Base-by-base conservation (phyloP, 345 rosid genomes). In the Boechera stricta region DNA sequence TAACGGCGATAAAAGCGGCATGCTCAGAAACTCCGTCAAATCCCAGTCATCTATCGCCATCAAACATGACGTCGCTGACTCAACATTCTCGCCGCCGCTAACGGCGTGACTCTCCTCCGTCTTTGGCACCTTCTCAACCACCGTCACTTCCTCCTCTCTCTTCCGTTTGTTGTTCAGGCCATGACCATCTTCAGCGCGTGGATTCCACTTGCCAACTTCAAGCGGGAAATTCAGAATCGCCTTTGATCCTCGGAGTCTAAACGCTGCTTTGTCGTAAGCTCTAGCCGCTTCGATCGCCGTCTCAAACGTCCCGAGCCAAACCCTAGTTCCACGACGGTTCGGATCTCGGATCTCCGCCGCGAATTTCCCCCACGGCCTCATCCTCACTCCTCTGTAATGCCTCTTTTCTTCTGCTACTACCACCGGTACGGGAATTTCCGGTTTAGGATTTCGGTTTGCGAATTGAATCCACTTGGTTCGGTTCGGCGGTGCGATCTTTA, bases 261-360 rank as follows among this genome's bases (percentile, higher is more conserved):
- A 94, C 48, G 96, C 94, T 0, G 97, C 96, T 65, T 80, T 63
- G 75, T 94, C 97, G 78, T 94, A 94, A 55, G 98, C 97, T 74
- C 80, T 86, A 5, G 96, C 98, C 16, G 98, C 97, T 77, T 89
- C 89, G 13, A 89, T 69, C 10, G 89, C 89, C 1, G 90, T 84
- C 24, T 90, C 86, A 61, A 84, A 94, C 13, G 98, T 94, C 75
- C 98, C 98, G 0, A 94, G 88, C 98, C 98, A 94, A 42, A 90
- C 61, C 0, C 98, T 83, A 2, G 93, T 66, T 18, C 98, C 92
- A 33, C 81, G 91, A 69, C 85, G 79, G 80, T 65, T 87, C 5
- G 98, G 98, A 63, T 94, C 98, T 7, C 98, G 84, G 75, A 94
- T 94, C 90, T 94, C 98, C 48, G 98, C 97, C 3, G 97, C 98